These are phyloP conservation scores for Moricandia arvensis DNA, from an alignment of 345 rosid genomes.

Conservation along the genomic window DNA sequence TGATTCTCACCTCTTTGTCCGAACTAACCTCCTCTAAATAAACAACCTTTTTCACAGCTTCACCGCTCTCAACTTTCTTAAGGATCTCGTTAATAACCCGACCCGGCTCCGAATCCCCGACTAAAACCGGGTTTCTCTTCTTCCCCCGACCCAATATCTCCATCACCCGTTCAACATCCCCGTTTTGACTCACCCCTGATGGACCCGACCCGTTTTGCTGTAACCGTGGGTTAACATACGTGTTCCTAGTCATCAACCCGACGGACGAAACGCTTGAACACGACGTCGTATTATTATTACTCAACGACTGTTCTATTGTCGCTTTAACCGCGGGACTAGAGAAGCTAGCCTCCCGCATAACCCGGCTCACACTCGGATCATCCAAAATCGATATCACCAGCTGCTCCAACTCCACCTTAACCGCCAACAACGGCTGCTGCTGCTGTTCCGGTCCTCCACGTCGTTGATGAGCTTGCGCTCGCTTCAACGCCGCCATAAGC, in stretches of 20 bases:
- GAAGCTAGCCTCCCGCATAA: constrained; percentile 99
- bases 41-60: constrained; percentile 52
- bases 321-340: constrained; percentile 96
- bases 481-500: constrained; percentile 95
- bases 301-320: constrained; percentile 77
- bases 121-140: constrained; percentile 87
- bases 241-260: constrained; percentile 57
- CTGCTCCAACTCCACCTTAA: constrained; percentile 96
- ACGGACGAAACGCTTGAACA: constrained; percentile 43
- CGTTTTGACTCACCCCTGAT: constrained; percentile 51
- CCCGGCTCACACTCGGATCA: constrained; percentile 96
- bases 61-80: constrained; percentile 57
- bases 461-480: constrained; percentile 99
- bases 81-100: constrained; percentile 65
- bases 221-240: constrained; percentile 74
- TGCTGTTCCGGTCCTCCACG: constrained; percentile 99
- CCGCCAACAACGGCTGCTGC: constrained; percentile 91
- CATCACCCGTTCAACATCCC: constrained; percentile 62
- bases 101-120: constrained; percentile 84
- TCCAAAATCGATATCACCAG: constrained; percentile 92
- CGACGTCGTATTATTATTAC: constrained; percentile 35
- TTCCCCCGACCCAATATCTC: constrained; percentile 62
- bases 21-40: constrained; percentile 58
- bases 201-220: constrained; percentile 53
- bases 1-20: constrained; percentile 52